Percentiles rank a stretch among this genome's conserved stretches.
Conservation (phyloP, 163 green algal genomes). For the Scenedesmus sp. region DNA sequence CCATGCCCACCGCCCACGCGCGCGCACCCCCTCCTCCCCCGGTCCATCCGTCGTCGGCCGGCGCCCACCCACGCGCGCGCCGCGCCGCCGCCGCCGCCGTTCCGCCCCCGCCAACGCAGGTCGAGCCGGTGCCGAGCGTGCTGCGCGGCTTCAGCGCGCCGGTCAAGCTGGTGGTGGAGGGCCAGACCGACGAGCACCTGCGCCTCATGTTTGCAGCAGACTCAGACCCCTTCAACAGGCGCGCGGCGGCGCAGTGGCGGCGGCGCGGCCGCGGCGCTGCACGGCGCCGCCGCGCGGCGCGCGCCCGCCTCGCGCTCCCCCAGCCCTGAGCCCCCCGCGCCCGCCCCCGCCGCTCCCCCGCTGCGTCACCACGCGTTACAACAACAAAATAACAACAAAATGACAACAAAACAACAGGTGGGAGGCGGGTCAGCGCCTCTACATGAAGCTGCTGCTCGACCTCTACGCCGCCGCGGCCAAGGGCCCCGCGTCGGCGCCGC, state of each 20-base stretch:
- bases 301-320: too few species aligned
- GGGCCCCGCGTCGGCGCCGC: background rate
- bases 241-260: too few species aligned
- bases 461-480: constrained; percentile 72
- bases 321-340: too few species aligned
- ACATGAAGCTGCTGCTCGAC: constrained; percentile 78
- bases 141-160: constrained; percentile 95
- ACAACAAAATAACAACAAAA: too few species aligned
- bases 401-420: too few species aligned
- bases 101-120: background rate
- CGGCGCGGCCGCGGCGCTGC: too few species aligned
- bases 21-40: background rate
- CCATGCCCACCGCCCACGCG: too few species aligned
- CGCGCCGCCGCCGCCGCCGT: background rate
- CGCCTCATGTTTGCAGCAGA: constrained; percentile 94
- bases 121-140: constrained; percentile 85
- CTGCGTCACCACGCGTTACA: too few species aligned
- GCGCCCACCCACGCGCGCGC: too few species aligned
- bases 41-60: too few species aligned
- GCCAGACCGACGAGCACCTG: constrained; percentile 90
- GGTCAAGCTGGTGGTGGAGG: constrained; percentile 87
- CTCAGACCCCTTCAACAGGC: constrained; percentile 94
- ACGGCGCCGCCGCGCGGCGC: too few species aligned
- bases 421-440: constrained; percentile 89
- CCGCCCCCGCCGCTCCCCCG: too few species aligned